phyloP scores from a whole-genome alignment of 305 asterid genomes.

The Fraxinus ornus region DNA sequence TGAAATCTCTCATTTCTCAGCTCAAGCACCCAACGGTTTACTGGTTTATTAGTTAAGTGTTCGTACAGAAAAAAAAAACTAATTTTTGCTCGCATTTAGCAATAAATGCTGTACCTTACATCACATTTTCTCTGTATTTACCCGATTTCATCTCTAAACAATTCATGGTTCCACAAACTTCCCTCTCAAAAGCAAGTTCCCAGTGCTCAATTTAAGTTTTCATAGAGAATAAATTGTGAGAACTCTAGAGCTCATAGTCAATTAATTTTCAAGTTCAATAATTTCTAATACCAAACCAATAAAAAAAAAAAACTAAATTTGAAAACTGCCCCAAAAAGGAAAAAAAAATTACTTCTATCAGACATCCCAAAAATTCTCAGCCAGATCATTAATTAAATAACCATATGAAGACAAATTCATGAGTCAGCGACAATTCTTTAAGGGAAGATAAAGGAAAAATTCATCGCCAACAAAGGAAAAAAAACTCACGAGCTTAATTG shows the following conservation, averaged over 20 bases:
- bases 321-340: not conserved
- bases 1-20: not conserved
- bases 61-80: not conserved
- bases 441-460: not conserved
- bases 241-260: not conserved
- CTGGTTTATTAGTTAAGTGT: not conserved
- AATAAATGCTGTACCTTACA: not conserved
- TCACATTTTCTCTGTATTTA: not conserved
- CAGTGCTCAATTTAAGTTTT: not conserved
- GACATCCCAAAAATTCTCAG: not conserved
- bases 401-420: conserved; percentile 15
- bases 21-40: not conserved
- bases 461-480: not conserved
- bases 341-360: not conserved
- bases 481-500: conserved; percentile 68
- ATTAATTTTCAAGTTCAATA: conserved; percentile 12
- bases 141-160: not conserved
- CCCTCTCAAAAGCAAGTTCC: not conserved
- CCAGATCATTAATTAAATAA: not conserved
- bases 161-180: not conserved
- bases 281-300: conserved; percentile 1
- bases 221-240: not conserved
- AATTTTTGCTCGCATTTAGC: not conserved
- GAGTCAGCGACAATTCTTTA: not conserved
- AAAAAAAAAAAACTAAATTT: not conserved